Evolutionary conservation across 805 yeast genomes (phyloP).

Genomic region (Saturnispora quitensis): DNA sequence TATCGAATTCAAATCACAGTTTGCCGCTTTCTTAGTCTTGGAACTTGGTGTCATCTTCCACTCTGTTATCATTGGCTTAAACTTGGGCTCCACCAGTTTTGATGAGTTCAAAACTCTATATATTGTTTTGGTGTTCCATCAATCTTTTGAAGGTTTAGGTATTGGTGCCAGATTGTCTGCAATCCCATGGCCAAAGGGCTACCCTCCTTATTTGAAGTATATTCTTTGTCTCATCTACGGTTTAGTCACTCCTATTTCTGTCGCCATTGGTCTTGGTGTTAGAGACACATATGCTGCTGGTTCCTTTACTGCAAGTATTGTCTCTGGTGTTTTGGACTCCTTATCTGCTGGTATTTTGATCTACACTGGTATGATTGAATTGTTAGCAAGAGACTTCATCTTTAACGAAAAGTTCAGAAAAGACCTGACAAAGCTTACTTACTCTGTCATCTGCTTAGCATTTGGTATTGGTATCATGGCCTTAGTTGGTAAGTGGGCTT

Average conservation of each 20-base stretch:
- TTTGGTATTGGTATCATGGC: conserved; percentile 66
- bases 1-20: conserved; percentile 11
- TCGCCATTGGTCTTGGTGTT: conserved; percentile 69
- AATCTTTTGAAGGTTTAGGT: conserved; percentile 76
- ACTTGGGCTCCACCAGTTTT: conserved; percentile 58
- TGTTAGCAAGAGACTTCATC: conserved; percentile 65
- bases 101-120: conserved; percentile 61
- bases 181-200: conserved; percentile 31
- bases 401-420: conserved; percentile 48
- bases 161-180: conserved; percentile 65
- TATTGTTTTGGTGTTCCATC: conserved; percentile 59
- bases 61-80: conserved; percentile 67
- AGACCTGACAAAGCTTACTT: conserved; percentile 37
- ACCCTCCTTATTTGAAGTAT: conserved; percentile 24
- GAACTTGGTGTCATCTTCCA: conserved; percentile 76
- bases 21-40: conserved; percentile 22
- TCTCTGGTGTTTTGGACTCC: conserved; percentile 64
- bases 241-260: conserved; percentile 59
- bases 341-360: conserved; percentile 66
- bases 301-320: conserved; percentile 44
- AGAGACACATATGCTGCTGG: conserved; percentile 49
- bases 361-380: conserved; percentile 65
- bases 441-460: conserved; percentile 41
- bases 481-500: conserved; percentile 64
- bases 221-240: conserved; percentile 46